Conservation (phyloP, 352 stramenopile species). For the Phytophthora tubulina region DNA sequence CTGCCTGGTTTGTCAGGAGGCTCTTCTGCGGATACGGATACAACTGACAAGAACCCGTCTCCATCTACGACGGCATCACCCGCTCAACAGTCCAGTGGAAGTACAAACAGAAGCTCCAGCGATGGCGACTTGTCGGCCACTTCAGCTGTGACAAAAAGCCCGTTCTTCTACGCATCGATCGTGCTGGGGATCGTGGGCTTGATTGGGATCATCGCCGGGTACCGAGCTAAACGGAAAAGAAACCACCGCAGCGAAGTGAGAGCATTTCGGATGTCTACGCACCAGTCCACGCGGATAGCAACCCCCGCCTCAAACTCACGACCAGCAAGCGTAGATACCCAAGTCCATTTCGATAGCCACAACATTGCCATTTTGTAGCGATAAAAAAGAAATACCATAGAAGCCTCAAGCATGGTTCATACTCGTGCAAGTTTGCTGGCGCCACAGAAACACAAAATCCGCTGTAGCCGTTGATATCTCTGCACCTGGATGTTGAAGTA, state of each 20-base stretch:
- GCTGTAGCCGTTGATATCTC: conserved; percentile 6
- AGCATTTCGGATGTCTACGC: conserved; percentile 14
- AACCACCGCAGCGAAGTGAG: conserved; percentile 29
- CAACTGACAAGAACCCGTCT: neutral
- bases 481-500: conserved; percentile 22
- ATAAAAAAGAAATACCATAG: neutral
- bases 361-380: conserved; percentile 29
- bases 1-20: conserved; percentile 1
- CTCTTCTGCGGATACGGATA: neutral
- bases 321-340: neutral
- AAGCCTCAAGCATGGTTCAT: neutral
- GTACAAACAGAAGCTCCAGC: conserved; percentile 14
- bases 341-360: conserved; percentile 13
- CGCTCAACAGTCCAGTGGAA: neutral
- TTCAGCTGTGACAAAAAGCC: conserved; percentile 39
- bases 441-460: conserved; percentile 2
- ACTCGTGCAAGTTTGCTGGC: conserved; percentile 6
- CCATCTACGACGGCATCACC: neutral
- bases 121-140: conserved; percentile 22
- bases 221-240: conserved; percentile 40
- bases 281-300: conserved; percentile 14
- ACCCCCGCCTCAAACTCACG: conserved; percentile 1
- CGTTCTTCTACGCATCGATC: conserved; percentile 57
- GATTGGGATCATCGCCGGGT: conserved; percentile 33
- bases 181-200: conserved; percentile 42